Conservation (phyloP, 768 basidiomycete species). For the Cyathus striatus region DNA sequence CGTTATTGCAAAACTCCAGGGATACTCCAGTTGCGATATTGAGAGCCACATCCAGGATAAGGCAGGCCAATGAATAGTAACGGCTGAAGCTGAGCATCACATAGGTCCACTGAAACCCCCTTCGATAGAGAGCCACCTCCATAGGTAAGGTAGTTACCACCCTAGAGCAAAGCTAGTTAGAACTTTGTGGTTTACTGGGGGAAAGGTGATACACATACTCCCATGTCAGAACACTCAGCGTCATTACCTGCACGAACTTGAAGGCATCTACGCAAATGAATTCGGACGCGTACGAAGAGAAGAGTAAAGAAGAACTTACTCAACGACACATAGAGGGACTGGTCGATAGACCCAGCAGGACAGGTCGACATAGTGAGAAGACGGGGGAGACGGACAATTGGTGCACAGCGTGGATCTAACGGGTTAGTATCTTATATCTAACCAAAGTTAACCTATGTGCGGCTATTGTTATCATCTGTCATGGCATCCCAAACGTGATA, state of each 20-base stretch:
- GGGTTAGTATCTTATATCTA: no score
- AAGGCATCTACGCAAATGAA: background rate
- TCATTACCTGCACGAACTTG: background rate
- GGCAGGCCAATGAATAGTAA: background rate
- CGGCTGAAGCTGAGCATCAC: background rate
- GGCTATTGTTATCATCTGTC: no score
- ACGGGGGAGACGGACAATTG: no score
- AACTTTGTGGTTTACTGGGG: background rate
- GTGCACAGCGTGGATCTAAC: no score
- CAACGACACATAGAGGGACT: no score
- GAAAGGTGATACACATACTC: background rate
- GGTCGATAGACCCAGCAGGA: no score
- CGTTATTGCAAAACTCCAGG: background rate
- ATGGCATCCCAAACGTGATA: no score
- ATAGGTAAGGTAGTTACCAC: background rate
- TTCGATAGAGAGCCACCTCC: background rate
- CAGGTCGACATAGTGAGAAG: no score
- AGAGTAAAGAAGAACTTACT: no score
- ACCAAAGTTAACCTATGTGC: no score
- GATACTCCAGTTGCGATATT: background rate
- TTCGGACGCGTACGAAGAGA: no score
- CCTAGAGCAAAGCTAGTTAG: background rate
- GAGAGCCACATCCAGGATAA: background rate
- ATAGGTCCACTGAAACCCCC: background rate
- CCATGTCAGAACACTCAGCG: background rate